Base-by-base conservation (phyloP, 2,329 filamentous ascomycete species). In the Aureobasidium sp. region DNA sequence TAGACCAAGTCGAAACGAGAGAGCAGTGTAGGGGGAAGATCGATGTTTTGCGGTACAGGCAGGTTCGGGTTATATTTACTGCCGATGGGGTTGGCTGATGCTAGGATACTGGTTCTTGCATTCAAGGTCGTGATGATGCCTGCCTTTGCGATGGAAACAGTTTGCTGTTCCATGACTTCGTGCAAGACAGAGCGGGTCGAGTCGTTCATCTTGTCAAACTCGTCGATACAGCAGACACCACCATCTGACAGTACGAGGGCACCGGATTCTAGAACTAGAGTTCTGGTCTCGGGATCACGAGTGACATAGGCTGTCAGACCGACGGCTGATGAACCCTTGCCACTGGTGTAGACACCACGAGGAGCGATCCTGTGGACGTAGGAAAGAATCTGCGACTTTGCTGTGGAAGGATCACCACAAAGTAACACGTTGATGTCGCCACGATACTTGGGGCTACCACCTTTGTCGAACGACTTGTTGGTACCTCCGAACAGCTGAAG, bases 331-430 rank as follows among this genome's bases (percentile, higher is more conserved):
- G 84, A 88, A 68, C 86, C 86, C 61, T 86, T 85, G 57, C 86
- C 86, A 3, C 86, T 88, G 4, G 86, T 90, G 71, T 90, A 90
- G 11, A 90, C 85, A 62, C 90, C 90, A 58, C 93, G 88, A 57
- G 93, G 93, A 1, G 93, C 91, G 25, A 98, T 93, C 74, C 98
- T 97, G 60, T 90, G 89, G 67, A 98, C 97, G 70, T 98, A 98
- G 73, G 96, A 97, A 60, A 98, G 79, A 60, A 98, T 75, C 74
- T 98, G 94, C 10, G 93, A 98, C 70, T 98, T 98, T 34, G 93
- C 80, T 0, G 93, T 98, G 0, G 91, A 97, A 0, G 93, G 93
- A 64, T 98, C 93, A 77, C 93, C 93, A 64, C 93, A 98, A 30
- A 98, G 84, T 38, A 98, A 79, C 47, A 98, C 81, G 67, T 98